phyloP scores from a whole-genome alignment of 2,329 filamentous ascomycete genomes.

The Leptographium procerum region DNA sequence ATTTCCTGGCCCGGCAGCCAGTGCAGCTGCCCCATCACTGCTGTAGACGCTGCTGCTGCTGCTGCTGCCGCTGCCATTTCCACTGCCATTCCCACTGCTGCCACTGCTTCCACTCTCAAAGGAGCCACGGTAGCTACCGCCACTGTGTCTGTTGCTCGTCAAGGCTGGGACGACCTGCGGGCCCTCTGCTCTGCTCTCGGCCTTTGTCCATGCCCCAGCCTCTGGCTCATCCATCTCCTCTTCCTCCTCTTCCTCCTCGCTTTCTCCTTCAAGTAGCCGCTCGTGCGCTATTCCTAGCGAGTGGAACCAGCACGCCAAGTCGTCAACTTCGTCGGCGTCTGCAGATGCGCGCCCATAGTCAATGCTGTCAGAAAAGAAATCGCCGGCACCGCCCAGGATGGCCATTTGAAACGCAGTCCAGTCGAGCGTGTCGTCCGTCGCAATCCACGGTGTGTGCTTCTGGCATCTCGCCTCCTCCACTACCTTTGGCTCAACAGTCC shows the following conservation, averaged over 20 bases:
- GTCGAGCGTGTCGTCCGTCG: constrained; percentile 41
- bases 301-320: constrained; percentile 40
- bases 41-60: not conserved
- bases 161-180: not conserved
- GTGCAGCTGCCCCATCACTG: not conserved
- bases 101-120: not conserved
- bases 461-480: constrained; percentile 18
- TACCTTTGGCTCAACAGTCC: constrained; percentile 11
- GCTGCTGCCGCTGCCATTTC: not conserved
- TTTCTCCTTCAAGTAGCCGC: constrained; percentile 23
- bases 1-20: not conserved
- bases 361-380: constrained; percentile 33
- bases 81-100: not conserved
- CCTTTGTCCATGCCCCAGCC: not conserved
- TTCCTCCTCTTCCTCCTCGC: not conserved
- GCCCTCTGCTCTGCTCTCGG: not conserved
- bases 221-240: not conserved
- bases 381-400: constrained; percentile 45
- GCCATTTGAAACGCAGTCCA: constrained; percentile 58
- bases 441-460: constrained; percentile 11
- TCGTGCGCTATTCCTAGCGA: constrained; percentile 34
- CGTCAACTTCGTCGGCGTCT: constrained; percentile 35
- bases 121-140: not conserved
- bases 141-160: not conserved
- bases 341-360: constrained; percentile 24